Evolutionary conservation across 1,139 yeast species (phyloP).

Genomic region (Debaryomyces coudertii): DNA sequence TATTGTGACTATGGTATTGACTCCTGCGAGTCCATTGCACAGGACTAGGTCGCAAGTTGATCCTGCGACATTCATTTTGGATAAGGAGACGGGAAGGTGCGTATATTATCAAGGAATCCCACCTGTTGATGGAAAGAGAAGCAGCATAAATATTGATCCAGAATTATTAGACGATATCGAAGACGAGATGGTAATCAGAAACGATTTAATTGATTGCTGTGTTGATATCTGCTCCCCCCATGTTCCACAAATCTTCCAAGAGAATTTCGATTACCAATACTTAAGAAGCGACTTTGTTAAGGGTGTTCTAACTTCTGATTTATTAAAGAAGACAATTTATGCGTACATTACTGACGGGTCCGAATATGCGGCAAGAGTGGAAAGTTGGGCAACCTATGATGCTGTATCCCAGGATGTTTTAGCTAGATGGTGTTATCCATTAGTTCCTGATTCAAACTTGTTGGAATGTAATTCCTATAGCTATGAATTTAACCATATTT

Average conservation of each 20-base stretch:
- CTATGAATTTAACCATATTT: constrained; percentile 82
- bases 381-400: constrained; percentile 89
- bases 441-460: constrained; percentile 84
- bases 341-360: constrained; percentile 76
- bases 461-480: constrained; percentile 70
- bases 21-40: constrained; percentile 85
- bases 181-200: constrained; percentile 77
- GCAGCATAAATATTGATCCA: constrained; percentile 74
- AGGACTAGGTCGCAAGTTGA: constrained; percentile 77
- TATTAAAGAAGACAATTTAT: constrained; percentile 87
- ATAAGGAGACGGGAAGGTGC: constrained; percentile 72
- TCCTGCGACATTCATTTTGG: constrained; percentile 84
- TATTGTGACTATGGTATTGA: constrained; percentile 89
- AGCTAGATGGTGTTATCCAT: constrained; percentile 91
- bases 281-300: constrained; percentile 85
- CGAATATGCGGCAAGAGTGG: constrained; percentile 89
- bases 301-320: constrained; percentile 89
- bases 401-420: constrained; percentile 89
- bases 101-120: constrained; percentile 80
- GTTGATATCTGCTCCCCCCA: constrained; percentile 94
- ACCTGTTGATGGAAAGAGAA: constrained; percentile 56
- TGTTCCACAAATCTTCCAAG: constrained; percentile 94
- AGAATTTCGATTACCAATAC: constrained; percentile 90
- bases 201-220: constrained; percentile 93
- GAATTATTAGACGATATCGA: constrained; percentile 75